Percentiles rank a stretch among this genome's conserved stretches.
phyloP scores from a whole-genome alignment of 2,329 filamentous ascomycete genomes.

The Aschersonia sp. region DNA sequence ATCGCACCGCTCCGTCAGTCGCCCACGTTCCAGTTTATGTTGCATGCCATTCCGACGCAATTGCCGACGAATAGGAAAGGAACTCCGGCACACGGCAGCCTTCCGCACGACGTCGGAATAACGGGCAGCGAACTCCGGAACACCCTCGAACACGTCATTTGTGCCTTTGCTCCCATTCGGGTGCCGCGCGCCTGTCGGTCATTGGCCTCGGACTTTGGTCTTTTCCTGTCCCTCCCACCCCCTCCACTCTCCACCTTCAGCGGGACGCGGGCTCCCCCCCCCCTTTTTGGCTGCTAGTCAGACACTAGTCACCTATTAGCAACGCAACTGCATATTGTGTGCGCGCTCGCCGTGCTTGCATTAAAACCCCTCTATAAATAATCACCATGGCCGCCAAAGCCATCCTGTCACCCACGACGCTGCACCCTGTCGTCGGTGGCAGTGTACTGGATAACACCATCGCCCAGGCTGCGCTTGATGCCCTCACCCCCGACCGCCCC shows the following conservation, averaged over 20 bases:
- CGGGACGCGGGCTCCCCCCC: no score
- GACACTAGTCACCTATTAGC: not conserved
- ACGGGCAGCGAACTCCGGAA: no score
- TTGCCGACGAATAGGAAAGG: no score
- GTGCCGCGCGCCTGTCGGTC: constrained; percentile 5
- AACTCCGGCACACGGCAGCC: no score
- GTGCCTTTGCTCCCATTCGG: no score
- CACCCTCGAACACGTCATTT: no score
- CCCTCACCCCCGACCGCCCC: constrained; percentile 7
- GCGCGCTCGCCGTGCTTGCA: no score
- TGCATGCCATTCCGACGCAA: no score
- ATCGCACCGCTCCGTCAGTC: no score
- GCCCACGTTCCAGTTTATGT: no score
- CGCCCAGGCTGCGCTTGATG: constrained; percentile 3
- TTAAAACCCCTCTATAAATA: not conserved
- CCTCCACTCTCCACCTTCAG: no score
- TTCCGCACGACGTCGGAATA: no score
- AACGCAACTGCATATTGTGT: not conserved
- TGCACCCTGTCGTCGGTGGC: constrained; percentile 33
- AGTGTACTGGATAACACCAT: constrained; percentile 9
- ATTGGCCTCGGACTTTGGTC: constrained; percentile 11
- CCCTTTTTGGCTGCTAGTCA: not conserved
- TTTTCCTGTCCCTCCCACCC: not conserved
- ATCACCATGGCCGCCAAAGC: constrained; percentile 17
- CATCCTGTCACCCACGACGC: constrained; percentile 29